These are phyloP conservation scores for Tetrahymena malaccensis DNA, from an alignment of 73 alveolate genomes.

Conservation along the genomic window DNA sequence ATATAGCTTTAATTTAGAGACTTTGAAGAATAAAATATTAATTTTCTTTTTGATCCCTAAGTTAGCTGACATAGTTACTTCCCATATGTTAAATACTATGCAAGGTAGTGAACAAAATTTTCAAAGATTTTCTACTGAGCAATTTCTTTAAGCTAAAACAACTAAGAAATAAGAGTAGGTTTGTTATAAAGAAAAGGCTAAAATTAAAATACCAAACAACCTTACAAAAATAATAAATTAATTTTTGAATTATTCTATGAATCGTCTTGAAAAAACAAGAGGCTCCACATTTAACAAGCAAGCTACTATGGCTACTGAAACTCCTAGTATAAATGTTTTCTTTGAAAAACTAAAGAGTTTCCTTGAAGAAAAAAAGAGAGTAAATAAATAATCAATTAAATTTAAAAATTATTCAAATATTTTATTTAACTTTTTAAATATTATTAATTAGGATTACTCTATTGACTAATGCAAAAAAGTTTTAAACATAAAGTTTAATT, in stretches of 20 bases:
- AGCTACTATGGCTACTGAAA: not conserved
- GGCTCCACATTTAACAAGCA: not conserved
- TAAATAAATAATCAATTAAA: not conserved
- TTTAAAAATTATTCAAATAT: no score
- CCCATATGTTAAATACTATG: not conserved
- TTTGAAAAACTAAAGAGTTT: not conserved
- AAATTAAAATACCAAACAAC: not conserved
- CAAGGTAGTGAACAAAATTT: not conserved
- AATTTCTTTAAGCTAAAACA: not conserved
- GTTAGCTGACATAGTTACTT: not conserved
- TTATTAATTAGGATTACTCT: not conserved
- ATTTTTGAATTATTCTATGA: not conserved
- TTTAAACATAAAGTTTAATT: not conserved
- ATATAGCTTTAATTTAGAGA: not conserved
- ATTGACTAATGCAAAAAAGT: not conserved
- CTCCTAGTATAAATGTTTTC: not conserved
- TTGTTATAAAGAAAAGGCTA: not conserved
- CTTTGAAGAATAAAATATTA: not conserved
- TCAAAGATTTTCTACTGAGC: not conserved
- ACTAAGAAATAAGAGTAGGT: not conserved
- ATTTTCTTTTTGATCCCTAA: not conserved
- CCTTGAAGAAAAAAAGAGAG: not conserved
- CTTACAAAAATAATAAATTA: not conserved
- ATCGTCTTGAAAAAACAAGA: not conserved
- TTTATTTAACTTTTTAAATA: not conserved